phyloP scores from a whole-genome alignment of 495 filamentous ascomycete genomes.

The Penicillium waksmanii region DNA sequence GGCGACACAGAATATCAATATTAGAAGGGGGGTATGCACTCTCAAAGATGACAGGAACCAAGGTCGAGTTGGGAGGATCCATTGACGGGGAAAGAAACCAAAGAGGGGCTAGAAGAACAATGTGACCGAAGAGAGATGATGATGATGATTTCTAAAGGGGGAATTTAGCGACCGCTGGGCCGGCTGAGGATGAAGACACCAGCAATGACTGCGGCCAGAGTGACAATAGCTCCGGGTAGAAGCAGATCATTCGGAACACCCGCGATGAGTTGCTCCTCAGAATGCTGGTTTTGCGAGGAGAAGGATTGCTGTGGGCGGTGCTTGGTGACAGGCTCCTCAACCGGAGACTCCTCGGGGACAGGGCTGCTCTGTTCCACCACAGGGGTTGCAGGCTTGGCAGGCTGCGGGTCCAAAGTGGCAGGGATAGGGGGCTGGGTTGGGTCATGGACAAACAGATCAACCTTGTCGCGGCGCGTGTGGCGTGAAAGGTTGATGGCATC shows the following conservation, averaged over 20 bases:
- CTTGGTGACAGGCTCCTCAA: constrained; percentile 61
- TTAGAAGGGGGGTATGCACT: constrained; percentile 35
- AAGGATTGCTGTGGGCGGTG: constrained; percentile 29
- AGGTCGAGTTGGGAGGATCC: constrained; percentile 17
- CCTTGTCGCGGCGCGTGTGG: constrained; percentile 79
- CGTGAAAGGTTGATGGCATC: constrained; percentile 88
- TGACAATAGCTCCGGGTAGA: constrained; percentile 92
- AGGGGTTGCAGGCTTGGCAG: constrained; percentile 58
- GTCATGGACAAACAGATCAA: constrained; percentile 96
- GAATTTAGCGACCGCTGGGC: constrained; percentile 63
- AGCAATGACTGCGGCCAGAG: constrained; percentile 89
- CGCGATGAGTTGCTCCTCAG: constrained; percentile 78
- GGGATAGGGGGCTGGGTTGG: constrained; percentile 79
- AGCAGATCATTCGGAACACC: constrained; percentile 95
- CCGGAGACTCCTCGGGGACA: constrained; percentile 13
- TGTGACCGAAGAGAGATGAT: constrained; percentile 16
- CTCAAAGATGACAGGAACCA: constrained; percentile 15
- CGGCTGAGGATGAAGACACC: constrained; percentile 92
- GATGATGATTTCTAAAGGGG: constrained; percentile 4
- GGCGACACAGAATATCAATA: constrained; percentile 35
- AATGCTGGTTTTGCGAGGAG: constrained; percentile 20
- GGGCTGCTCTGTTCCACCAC: constrained; percentile 60
- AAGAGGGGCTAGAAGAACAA: constrained; percentile 20
- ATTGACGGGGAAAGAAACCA: constrained; percentile 22
- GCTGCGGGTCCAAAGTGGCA: constrained; percentile 69